A percentile compares a stretch with the other conserved stretches of the same genome.
These are phyloP conservation scores for Neurospora cerealis DNA, from an alignment of 495 filamentous ascomycete genomes.

Conservation along the genomic window DNA sequence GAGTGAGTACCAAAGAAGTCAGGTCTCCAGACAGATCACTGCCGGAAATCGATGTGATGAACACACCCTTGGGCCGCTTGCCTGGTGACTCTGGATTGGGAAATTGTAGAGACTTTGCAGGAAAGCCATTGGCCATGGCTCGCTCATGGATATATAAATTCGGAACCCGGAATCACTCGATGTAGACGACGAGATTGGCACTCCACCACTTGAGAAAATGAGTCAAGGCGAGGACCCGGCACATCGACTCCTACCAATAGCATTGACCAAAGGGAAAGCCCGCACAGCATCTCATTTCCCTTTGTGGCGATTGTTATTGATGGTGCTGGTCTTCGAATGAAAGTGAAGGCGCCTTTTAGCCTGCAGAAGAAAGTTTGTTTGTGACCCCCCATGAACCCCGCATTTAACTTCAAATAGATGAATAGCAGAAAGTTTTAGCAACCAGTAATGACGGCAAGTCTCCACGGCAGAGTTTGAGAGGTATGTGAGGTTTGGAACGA, in stretches of 20 bases:
- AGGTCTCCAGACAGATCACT: neutral
- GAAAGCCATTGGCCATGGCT: neutral
- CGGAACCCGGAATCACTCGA: neutral
- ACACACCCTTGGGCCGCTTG: neutral
- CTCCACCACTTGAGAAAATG: neutral
- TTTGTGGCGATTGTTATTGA: neutral
- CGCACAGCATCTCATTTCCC: neutral
- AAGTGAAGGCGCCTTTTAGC: neutral
- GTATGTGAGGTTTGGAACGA: neutral
- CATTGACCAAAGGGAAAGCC: neutral
- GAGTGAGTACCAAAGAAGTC: neutral
- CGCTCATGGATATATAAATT: neutral
- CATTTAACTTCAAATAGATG: neutral
- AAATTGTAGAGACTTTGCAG: neutral
- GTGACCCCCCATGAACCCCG: neutral
- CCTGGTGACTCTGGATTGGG: neutral
- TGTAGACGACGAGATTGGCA: neutral
- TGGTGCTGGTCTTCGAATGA: neutral
- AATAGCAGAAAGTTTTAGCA: neutral
- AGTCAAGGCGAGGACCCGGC: neutral
- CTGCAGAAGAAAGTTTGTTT: neutral
- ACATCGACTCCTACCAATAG: neutral
- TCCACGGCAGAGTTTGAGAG: neutral
- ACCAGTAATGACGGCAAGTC: neutral
- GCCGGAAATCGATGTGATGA: neutral